Percentiles rank a stretch among this genome's conserved stretches.
phyloP scores from a whole-genome alignment of 1,284 basidiomycete species.

The Cryptococcus sp. region DNA sequence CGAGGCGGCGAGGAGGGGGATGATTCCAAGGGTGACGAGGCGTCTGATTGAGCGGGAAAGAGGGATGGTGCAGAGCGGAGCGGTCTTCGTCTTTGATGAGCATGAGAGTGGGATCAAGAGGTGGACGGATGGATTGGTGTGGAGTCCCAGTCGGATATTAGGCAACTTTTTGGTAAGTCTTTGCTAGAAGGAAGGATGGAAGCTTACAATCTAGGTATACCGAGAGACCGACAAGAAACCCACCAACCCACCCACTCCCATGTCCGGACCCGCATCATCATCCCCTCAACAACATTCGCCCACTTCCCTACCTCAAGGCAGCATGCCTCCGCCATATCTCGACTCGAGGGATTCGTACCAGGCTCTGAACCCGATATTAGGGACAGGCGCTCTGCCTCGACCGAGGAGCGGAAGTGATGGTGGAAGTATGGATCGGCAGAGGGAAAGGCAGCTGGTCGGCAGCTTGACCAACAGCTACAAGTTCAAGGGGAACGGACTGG shows the following conservation, averaged over 20 bases:
- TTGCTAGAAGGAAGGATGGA: background rate
- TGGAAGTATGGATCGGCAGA: slow-evolving; percentile 56
- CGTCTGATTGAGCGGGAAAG: slow-evolving; percentile 88
- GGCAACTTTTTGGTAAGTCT: slow-evolving; percentile 75
- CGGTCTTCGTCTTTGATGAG: slow-evolving; percentile 97
- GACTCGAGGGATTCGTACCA: too few relatives aligned
- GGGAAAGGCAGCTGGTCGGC: slow-evolving; percentile 76
- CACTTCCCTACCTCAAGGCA: slow-evolving; percentile 2
- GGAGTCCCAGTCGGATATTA: slow-evolving; percentile 62
- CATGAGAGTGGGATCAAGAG: slow-evolving; percentile 95
- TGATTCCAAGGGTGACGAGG: slow-evolving; percentile 89
- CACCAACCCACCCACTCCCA: slow-evolving; percentile 14
- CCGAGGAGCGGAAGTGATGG: slow-evolving; percentile 31
- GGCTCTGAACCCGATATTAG: slow-evolving; percentile 8
- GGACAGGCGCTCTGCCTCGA: slow-evolving; percentile 25
- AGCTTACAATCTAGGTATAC: slow-evolving; percentile 55
- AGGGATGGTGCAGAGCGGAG: slow-evolving; percentile 86
- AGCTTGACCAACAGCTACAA: slow-evolving; percentile 85
- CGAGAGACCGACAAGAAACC: slow-evolving; percentile 73
- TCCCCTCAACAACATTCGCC: slow-evolving; percentile 13
- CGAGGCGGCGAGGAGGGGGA: slow-evolving; percentile 81
- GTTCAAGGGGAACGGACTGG: slow-evolving; percentile 82
- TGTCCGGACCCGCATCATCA: slow-evolving; percentile 2
- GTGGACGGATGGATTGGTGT: slow-evolving; percentile 96
- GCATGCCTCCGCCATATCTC: slow-evolving; percentile 5